Evolutionary conservation across 768 basidiomycete genomes (phyloP).

Genomic region (Asterophora lycoperdoides): DNA sequence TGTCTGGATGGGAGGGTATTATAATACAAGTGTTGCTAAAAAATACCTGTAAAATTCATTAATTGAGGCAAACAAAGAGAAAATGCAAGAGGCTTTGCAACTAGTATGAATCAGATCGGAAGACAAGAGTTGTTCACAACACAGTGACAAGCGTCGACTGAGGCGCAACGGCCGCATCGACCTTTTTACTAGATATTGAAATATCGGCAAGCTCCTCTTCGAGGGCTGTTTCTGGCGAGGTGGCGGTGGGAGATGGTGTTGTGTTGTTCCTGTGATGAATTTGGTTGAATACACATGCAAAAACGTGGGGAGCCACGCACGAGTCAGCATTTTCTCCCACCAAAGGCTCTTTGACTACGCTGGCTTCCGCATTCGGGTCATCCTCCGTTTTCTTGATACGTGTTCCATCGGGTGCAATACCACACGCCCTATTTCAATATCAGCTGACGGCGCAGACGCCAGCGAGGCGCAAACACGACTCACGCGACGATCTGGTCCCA

Average conservation of each 20-base stretch:
- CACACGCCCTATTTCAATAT: constrained; percentile 41
- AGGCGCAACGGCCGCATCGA: not conserved
- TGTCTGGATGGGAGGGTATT: no score
- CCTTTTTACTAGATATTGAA: not conserved
- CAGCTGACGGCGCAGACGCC: no score
- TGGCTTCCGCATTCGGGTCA: not conserved
- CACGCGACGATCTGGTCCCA: constrained; percentile 78
- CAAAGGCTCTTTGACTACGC: not conserved
- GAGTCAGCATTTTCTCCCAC: not conserved
- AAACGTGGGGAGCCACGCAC: not conserved
- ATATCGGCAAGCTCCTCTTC: constrained; percentile 10
- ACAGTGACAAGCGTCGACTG: constrained; percentile 2
- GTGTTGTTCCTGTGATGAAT: not conserved
- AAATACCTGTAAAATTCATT: no score
- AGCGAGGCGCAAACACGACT: constrained; percentile 17
- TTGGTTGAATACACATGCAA: no score
- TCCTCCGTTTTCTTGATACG: constrained; percentile 27
- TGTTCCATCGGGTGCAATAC: constrained; percentile 53
- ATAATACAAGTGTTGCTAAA: no score
- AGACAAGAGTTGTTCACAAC: not conserved
- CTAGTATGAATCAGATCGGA: not conserved
- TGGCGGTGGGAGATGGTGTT: not conserved
- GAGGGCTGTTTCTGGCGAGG: constrained; percentile 7
- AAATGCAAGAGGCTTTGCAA: no score
- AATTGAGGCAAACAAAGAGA: no score